A percentile compares a stretch with the other conserved stretches of the same genome.
Evolutionary conservation across 176 grass and related monocot genomes (phyloP).

Genomic region (Hyparrhenia diplandra): DNA sequence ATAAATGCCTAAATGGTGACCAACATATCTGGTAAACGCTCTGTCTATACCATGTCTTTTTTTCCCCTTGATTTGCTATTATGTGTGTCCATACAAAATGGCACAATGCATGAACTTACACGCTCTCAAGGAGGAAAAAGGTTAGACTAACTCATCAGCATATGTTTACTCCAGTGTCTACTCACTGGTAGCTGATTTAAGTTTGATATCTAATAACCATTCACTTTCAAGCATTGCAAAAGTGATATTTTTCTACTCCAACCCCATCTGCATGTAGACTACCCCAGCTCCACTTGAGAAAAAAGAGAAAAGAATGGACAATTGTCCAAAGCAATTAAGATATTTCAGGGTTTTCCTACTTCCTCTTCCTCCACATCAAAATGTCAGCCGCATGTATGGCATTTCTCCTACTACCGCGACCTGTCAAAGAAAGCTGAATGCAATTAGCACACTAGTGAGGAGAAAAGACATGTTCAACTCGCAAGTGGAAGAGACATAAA

Average conservation of each 20-base stretch:
- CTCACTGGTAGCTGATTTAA: not conserved
- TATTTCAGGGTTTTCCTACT: not conserved
- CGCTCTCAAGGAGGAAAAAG: too few relatives aligned
- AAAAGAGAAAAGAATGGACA: not conserved
- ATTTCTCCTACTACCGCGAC: constrained; percentile 18
- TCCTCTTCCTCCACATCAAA: not conserved
- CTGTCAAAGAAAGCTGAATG: constrained; percentile 2
- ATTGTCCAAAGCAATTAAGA: not conserved
- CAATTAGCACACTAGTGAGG: not conserved
- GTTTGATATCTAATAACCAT: constrained; percentile 1
- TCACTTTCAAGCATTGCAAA: not conserved
- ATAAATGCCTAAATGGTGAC: too few relatives aligned
- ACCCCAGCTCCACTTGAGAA: not conserved
- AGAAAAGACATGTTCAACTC: not conserved
- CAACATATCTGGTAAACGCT: too few relatives aligned
- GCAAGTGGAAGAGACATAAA: constrained; percentile 10
- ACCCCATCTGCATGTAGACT: not conserved
- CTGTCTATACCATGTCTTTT: too few relatives aligned
- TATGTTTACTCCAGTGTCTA: not conserved
- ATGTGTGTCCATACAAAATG: too few relatives aligned
- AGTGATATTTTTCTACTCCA: not conserved
- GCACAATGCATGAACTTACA: too few relatives aligned
- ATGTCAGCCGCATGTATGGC: not conserved
- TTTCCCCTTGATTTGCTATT: too few relatives aligned
- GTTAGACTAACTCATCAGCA: not conserved